Percentiles rank a stretch among this genome's conserved stretches.
Conservation (phyloP, 345 rosid species). For the Litchi chinensis region DNA sequence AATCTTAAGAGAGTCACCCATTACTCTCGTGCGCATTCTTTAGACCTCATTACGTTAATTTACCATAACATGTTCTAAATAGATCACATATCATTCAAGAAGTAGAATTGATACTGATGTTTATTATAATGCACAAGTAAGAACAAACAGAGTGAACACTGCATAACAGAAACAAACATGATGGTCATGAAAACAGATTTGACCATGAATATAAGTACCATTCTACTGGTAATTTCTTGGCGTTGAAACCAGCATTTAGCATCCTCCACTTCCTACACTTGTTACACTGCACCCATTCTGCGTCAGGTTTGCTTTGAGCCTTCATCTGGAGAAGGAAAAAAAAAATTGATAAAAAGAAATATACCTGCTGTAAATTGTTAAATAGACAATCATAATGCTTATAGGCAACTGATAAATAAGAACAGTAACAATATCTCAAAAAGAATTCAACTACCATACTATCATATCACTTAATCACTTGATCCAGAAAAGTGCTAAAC, state of each 20-base stretch:
- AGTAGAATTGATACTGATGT: neutral
- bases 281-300: conserved; percentile 44
- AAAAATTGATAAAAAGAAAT: neutral
- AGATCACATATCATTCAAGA: neutral
- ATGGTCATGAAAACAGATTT: neutral
- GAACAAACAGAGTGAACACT: neutral
- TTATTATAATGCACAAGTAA: neutral
- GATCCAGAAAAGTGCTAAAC: too few relatives aligned
- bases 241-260: conserved; percentile 28
- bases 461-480: neutral
- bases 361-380: neutral
- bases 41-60: neutral
- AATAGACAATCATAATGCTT: neutral
- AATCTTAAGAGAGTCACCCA: neutral
- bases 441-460: neutral
- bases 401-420: neutral
- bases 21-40: neutral
- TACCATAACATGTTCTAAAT: neutral
- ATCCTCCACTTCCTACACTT: conserved; percentile 45
- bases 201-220: conserved; percentile 24
- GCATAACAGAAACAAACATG: neutral
- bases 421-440: neutral
- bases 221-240: conserved; percentile 31
- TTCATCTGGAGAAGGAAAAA: conserved; percentile 13
- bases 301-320: conserved; percentile 32